A percentile compares a stretch with the other conserved stretches of the same genome.
Conservation (phyloP, 495 filamentous ascomycete species). For the Talaromyces trachyspermus region DNA sequence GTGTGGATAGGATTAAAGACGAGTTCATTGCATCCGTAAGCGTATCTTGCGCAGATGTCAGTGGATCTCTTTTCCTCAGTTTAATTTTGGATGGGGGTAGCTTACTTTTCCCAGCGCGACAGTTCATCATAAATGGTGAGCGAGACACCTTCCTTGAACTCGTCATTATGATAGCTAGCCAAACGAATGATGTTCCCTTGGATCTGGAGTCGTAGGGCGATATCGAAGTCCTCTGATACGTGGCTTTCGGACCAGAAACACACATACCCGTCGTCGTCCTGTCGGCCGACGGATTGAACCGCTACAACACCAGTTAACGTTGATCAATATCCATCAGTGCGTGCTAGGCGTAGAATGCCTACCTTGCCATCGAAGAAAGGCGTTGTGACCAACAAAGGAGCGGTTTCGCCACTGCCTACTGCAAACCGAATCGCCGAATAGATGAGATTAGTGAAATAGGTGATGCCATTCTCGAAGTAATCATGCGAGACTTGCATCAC, state of each 20-base stretch:
- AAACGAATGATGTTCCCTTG: slow-evolving; percentile 32
- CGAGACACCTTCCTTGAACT: slow-evolving; percentile 38
- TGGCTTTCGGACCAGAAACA: slow-evolving; percentile 35
- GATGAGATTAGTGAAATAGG: slow-evolving; percentile 36
- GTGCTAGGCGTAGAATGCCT: slow-evolving; percentile 61
- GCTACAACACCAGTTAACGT: slow-evolving; percentile 18
- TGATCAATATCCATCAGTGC: slow-evolving; percentile 57
- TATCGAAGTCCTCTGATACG: slow-evolving; percentile 38
- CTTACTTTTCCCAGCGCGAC: slow-evolving; percentile 38
- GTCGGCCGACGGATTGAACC: slow-evolving; percentile 15
- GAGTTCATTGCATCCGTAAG: slow-evolving; percentile 35
- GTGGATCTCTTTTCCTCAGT: neutral
- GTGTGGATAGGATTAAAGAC: slow-evolving; percentile 54
- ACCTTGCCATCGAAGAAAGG: slow-evolving; percentile 70
- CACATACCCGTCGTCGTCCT: slow-evolving; percentile 24
- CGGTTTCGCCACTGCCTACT: slow-evolving; percentile 29
- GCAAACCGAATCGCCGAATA: slow-evolving; percentile 34
- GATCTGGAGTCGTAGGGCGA: slow-evolving; percentile 30
- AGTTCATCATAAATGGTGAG: slow-evolving; percentile 39
- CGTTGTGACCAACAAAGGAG: slow-evolving; percentile 68
- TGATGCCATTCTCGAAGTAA: slow-evolving; percentile 37
- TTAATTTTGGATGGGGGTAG: slow-evolving; percentile 13
- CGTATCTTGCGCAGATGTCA: slow-evolving; percentile 7
- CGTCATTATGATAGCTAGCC: slow-evolving; percentile 30
- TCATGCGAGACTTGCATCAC: slow-evolving; percentile 38